These are phyloP conservation scores for Smallanthus sonchifolius DNA, from an alignment of 129 eudicot genomes.

Conservation along the genomic window DNA sequence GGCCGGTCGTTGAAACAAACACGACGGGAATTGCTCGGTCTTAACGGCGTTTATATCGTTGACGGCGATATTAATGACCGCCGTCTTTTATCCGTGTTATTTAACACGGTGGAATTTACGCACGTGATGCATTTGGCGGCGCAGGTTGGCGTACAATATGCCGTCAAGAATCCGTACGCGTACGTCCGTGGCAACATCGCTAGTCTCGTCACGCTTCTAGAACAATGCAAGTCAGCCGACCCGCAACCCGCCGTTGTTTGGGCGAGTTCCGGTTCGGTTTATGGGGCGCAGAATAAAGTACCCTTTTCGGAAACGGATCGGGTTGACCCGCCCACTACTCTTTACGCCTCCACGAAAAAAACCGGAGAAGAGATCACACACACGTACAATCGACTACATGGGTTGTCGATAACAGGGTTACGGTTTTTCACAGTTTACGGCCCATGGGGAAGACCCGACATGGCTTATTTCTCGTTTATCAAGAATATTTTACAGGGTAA, in stretches of 20 bases:
- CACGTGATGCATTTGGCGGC: conserved; percentile 66
- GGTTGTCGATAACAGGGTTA: conserved; percentile 51
- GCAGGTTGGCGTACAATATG: conserved; percentile 56
- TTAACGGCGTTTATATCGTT: conserved; percentile 37
- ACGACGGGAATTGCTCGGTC: conserved; percentile 20
- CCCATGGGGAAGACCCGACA: conserved; percentile 68
- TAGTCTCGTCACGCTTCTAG: conserved; percentile 42
- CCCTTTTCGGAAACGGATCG: conserved; percentile 52
- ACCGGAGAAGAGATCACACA: conserved; percentile 53
- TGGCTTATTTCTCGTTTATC: conserved; percentile 48
- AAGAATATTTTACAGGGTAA: conserved; percentile 33
- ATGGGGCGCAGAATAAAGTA: conserved; percentile 34
- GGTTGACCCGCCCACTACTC: conserved; percentile 46
- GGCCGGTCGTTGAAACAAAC: conserved; percentile 36
- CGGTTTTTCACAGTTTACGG: conserved; percentile 58
- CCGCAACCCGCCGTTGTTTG: conserved; percentile 51
- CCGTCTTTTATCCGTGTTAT: conserved; percentile 31
- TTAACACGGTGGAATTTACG: conserved; percentile 41
- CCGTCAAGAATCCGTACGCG: conserved; percentile 48
- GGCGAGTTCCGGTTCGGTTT: conserved; percentile 60
- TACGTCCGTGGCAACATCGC: conserved; percentile 47
- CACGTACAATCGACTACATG: conserved; percentile 48
- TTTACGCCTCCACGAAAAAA: conserved; percentile 53
- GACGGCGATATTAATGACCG: conserved; percentile 51
- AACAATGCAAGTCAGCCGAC: conserved; percentile 35